Percentiles rank a stretch among this genome's conserved stretches.
Conservation (phyloP, 169 alveolate genomes). For the Eimeria necatrix region DNA sequence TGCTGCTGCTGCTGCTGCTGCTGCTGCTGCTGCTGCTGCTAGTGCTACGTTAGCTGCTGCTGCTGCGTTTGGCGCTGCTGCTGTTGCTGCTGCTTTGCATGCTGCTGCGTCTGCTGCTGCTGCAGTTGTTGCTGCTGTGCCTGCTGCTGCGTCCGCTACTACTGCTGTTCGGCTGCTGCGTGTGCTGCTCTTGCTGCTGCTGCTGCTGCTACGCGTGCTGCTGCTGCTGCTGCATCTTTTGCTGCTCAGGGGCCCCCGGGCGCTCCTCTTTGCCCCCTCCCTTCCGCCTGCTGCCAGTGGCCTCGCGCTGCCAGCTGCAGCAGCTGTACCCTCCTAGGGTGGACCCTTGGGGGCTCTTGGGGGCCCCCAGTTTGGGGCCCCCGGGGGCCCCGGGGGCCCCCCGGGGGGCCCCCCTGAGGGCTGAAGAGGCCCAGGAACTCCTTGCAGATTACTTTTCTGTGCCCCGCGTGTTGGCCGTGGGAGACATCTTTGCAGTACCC, state of each 20-base stretch:
- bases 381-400: background rate
- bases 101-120: too few species aligned
- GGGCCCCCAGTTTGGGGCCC: constrained; percentile 19
- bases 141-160: too few species aligned
- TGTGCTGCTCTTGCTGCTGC: too few species aligned
- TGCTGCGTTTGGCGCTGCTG: too few species aligned
- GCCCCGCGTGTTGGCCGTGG: constrained; percentile 4
- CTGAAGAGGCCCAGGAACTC: constrained; percentile 8
- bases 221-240: too few species aligned
- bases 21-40: background rate
- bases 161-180: too few species aligned
- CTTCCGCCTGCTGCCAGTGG: background rate
- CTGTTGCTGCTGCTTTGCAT: too few species aligned
- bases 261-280: background rate
- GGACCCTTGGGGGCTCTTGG: background rate
- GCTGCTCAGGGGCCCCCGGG: background rate
- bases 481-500: background rate
- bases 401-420: background rate
- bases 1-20: background rate
- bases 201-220: background rate
- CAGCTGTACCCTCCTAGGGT: background rate
- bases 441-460: background rate
- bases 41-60: too few species aligned
- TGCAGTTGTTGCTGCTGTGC: too few species aligned
- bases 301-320: background rate